Evolutionary conservation across 139 green algal species (phyloP).

Genomic region (Haematococcus sp.): DNA sequence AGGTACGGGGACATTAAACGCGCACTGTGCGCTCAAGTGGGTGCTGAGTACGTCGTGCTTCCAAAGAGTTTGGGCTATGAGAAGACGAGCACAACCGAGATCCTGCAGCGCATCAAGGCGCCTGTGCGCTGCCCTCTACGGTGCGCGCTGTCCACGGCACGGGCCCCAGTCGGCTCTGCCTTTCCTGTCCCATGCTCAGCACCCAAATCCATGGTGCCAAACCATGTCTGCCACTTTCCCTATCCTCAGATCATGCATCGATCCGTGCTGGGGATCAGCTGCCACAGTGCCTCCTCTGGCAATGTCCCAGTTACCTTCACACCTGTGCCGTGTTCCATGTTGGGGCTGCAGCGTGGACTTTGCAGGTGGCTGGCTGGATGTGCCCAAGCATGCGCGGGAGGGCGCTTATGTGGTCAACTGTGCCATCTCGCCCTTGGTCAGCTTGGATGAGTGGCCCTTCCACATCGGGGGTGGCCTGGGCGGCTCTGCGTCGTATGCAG

Average conservation of each 20-base stretch:
- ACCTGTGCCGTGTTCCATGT: too few relatives aligned
- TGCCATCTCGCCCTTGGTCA: slow-evolving; percentile 24
- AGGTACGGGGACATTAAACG: slow-evolving; percentile 25
- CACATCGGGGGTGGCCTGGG: slow-evolving; percentile 23
- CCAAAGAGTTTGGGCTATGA: slow-evolving; percentile 28
- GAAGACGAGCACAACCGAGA: slow-evolving; percentile 33
- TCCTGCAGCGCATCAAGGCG: slow-evolving; percentile 22
- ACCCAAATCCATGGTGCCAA: too few relatives aligned
- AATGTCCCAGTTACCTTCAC: too few relatives aligned
- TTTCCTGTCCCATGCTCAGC: too few relatives aligned
- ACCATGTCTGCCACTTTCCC: too few relatives aligned
- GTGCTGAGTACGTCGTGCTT: slow-evolving; percentile 19
- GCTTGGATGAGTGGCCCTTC: slow-evolving; percentile 19
- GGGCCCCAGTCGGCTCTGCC: too few relatives aligned
- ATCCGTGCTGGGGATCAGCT: not conserved
- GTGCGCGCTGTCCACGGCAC: not conserved
- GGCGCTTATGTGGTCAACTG: slow-evolving; percentile 38
- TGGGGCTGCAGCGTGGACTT: slow-evolving; percentile 1
- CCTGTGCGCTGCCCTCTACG: slow-evolving; percentile 18
- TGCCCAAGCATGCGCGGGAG: slow-evolving; percentile 14
- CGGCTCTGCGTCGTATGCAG: slow-evolving; percentile 26
- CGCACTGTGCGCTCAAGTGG: slow-evolving; percentile 17
- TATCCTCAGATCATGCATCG: not conserved
- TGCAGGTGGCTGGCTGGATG: slow-evolving; percentile 32
- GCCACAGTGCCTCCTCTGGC: too few relatives aligned